These are phyloP conservation scores for Cystobasidium slooffiae DNA, from an alignment of 1,284 basidiomycete genomes.

Conservation along the genomic window DNA sequence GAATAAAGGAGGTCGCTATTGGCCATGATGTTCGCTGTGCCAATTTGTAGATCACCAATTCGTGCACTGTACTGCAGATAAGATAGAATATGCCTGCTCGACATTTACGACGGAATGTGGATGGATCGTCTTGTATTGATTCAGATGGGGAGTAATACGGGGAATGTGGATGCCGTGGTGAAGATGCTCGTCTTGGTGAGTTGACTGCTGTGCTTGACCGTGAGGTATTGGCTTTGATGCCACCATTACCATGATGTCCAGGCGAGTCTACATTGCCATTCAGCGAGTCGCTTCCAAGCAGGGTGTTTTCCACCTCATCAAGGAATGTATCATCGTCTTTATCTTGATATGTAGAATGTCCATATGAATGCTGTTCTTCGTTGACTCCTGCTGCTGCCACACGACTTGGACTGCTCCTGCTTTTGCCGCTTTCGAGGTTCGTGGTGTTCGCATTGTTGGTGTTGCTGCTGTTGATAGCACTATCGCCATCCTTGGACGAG, in stretches of 20 bases:
- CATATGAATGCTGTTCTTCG: background rate
- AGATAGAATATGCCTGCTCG: constrained; percentile 20
- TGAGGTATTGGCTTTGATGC: background rate
- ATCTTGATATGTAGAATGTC: background rate
- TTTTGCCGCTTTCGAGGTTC: background rate
- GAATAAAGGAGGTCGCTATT: constrained; percentile 12
- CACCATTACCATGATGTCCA: no score
- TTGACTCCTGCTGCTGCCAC: background rate
- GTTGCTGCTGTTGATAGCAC: no score
- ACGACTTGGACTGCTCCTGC: background rate
- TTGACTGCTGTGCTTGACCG: background rate
- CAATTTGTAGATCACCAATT: constrained; percentile 28
- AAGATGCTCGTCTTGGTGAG: background rate
- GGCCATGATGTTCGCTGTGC: constrained; percentile 30
- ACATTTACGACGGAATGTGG: constrained; percentile 4
- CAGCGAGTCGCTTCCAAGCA: background rate
- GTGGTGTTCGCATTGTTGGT: background rate
- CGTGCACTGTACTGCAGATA: constrained; percentile 2
- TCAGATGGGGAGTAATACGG: background rate
- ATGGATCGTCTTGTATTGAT: constrained; percentile 1
- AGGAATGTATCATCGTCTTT: constrained; percentile 17
- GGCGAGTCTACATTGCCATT: no score
- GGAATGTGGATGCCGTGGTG: background rate
- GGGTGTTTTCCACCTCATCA: constrained; percentile 5
- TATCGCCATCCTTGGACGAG: no score